Evolutionary conservation across 306 rosid genomes (phyloP), one percentile per base, ranked within the genome.

Genomic region (Herpetospermum pedunculosum): DNA sequence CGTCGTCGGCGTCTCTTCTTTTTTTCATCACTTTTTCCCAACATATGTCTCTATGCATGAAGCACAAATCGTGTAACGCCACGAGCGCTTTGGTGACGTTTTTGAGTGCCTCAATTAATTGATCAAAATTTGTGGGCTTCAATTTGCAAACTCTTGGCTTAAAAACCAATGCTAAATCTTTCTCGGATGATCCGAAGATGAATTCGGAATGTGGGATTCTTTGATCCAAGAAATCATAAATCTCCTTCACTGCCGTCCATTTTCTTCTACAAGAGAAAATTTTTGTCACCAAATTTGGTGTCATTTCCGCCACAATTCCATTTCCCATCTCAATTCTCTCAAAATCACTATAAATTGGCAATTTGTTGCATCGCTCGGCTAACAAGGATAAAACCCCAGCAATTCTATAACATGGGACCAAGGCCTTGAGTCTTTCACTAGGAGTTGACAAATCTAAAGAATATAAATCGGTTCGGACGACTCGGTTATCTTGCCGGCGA

Each of bases 31-130:
- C 92, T 6, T 94, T 94, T 46, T 88, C 97, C 99, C 99, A 94
- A 2, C 83, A 55, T 53, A 94, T 46, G 21, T 87, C 96, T 49
- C 99, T 83, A 25, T 94, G 99, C 99, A 94, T 94, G 77, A 94
- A 94, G 25, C 92, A 91, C 76, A 91, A 57, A 82, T 94, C 99
- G 80, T 94, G 99, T 0, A 94, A 23, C 0, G 97, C 97, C 34
- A 94, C 96, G 18, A 94, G 41, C 0, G 99, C 91, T 57, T 91
- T 94, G 4, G 97, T 94, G 57, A 94, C 96, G 77, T 69, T 80
- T 83, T 86, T 94, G 2, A 94, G 77, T 0, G 92, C 96, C 62
- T 94, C 99, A 4, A 89, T 89, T 0, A 94, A 72, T 19, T 91
- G 84, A 2, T 89, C 92, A 6, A 62, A 81, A 48, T 52, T 89